Percentiles rank a stretch among this genome's conserved stretches.
Evolutionary conservation across 495 filamentous ascomycete genomes (phyloP).

Genomic region (Hypoxylon intermedium): DNA sequence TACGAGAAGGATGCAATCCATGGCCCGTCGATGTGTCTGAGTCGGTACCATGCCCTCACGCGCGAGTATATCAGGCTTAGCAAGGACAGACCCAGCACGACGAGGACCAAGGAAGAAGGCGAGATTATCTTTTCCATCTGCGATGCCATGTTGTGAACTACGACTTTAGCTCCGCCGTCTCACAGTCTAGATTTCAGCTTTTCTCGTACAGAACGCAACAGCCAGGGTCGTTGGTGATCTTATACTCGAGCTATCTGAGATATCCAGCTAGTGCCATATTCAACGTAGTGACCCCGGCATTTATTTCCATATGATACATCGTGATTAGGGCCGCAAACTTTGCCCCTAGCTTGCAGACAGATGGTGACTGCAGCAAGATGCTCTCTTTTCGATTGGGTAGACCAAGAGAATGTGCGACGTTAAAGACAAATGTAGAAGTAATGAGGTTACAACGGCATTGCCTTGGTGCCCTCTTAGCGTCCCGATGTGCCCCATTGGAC

Average conservation of each 20-base stretch:
- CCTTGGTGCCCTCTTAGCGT: no score
- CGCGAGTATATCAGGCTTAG: slow-evolving; percentile 14
- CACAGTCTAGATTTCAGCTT: background rate
- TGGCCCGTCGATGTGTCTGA: slow-evolving; percentile 39
- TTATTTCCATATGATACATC: background rate
- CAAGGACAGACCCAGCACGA: background rate
- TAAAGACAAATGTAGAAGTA: no score
- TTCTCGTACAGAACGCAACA: background rate
- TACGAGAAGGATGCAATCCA: slow-evolving; percentile 31
- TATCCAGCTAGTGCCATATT: background rate
- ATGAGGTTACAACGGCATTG: no score
- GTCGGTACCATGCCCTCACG: slow-evolving; percentile 27
- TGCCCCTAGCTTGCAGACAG: background rate
- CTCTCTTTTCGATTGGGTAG: background rate
- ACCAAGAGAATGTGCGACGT: background rate
- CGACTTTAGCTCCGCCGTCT: background rate
- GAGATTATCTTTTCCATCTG: slow-evolving; percentile 5
- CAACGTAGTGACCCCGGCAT: background rate
- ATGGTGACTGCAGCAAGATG: background rate
- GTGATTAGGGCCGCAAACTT: no score
- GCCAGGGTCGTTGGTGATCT: background rate
- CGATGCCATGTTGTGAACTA: slow-evolving; percentile 4
- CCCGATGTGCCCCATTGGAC: no score
- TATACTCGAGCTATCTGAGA: background rate
- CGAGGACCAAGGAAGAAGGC: background rate